Conservation (phyloP, 192 early-diverging fungal genomes). For the Backusella westeae region DNA sequence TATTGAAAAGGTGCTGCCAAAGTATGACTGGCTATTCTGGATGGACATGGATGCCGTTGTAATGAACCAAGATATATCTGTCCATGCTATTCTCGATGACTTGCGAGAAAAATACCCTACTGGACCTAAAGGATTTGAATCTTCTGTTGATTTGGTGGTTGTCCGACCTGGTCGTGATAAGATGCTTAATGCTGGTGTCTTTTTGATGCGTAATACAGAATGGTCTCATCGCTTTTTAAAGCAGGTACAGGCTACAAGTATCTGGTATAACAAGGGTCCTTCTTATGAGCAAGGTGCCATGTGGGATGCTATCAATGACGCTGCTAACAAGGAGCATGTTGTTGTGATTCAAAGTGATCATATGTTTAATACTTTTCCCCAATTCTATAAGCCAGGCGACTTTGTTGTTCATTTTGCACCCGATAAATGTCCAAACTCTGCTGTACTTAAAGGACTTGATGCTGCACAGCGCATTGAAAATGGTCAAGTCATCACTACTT, state of each 20-base stretch:
- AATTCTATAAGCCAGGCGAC: constrained; percentile 39
- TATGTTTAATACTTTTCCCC: constrained; percentile 59
- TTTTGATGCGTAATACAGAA: constrained; percentile 51
- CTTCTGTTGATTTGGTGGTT: constrained; percentile 47
- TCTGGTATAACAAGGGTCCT: constrained; percentile 37
- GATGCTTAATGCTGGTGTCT: constrained; percentile 55
- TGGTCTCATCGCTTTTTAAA: constrained; percentile 46
- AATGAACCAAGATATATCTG: constrained; percentile 37
- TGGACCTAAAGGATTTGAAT: constrained; percentile 11
- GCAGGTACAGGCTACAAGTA: constrained; percentile 32
- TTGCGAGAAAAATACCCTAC: constrained; percentile 21
- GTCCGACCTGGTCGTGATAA: constrained; percentile 35
- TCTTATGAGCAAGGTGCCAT: constrained; percentile 57
- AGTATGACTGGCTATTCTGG: constrained; percentile 60
- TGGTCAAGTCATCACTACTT: constrained; percentile 12
- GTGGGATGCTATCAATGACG: constrained; percentile 50
- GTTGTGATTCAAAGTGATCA: constrained; percentile 43
- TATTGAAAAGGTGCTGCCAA: constrained; percentile 50
- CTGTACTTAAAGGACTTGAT: constrained; percentile 39
- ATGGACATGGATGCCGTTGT: constrained; percentile 58
- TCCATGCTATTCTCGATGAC: constrained; percentile 37
- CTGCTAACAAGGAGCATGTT: constrained; percentile 28
- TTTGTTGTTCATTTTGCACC: constrained; percentile 63
- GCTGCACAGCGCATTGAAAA: constrained; percentile 36
- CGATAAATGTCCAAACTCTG: constrained; percentile 48